Conservation (phyloP, 768 basidiomycete species). For the Calocera cornea region DNA sequence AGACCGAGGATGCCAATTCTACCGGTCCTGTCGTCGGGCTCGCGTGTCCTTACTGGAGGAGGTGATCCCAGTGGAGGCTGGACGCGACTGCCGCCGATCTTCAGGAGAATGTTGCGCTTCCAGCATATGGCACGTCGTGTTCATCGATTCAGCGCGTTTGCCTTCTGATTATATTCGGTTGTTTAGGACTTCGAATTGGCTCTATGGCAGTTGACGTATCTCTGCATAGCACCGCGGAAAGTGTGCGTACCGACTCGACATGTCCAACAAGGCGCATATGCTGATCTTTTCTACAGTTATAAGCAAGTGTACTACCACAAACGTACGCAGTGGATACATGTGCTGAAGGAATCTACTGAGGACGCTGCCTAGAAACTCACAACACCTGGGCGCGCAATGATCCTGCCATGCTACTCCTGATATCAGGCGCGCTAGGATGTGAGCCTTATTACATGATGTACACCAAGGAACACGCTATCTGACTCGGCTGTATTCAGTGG, state of each 20-base stretch:
- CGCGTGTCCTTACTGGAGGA: constrained; percentile 6
- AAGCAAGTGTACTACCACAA: constrained; percentile 82
- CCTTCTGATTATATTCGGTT: neutral
- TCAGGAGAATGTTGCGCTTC: constrained; percentile 64
- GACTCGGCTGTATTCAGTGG: constrained; percentile 33
- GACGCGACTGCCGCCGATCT: constrained; percentile 58
- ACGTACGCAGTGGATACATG: constrained; percentile 38
- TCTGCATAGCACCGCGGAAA: constrained; percentile 81
- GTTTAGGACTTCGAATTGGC: constrained; percentile 89
- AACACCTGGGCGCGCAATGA: constrained; percentile 98
- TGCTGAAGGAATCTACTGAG: constrained; percentile 4
- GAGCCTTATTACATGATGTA: neutral
- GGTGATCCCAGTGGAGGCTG: constrained; percentile 4
- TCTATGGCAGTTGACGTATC: constrained; percentile 88
- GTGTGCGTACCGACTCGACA: constrained; percentile 43
- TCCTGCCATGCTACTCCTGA: constrained; percentile 82
- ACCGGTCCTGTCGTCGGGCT: constrained; percentile 5
- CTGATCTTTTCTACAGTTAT: constrained; percentile 13
- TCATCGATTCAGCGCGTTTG: neutral
- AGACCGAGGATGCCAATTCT: neutral
- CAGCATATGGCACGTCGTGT: constrained; percentile 64
- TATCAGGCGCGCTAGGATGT: constrained; percentile 68
- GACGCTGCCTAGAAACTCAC: constrained; percentile 61
- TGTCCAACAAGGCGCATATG: constrained; percentile 17
- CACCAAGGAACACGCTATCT: neutral